Base-by-base conservation (phyloP, 169 alveolate species). In the Cryptosporidium sp. region DNA sequence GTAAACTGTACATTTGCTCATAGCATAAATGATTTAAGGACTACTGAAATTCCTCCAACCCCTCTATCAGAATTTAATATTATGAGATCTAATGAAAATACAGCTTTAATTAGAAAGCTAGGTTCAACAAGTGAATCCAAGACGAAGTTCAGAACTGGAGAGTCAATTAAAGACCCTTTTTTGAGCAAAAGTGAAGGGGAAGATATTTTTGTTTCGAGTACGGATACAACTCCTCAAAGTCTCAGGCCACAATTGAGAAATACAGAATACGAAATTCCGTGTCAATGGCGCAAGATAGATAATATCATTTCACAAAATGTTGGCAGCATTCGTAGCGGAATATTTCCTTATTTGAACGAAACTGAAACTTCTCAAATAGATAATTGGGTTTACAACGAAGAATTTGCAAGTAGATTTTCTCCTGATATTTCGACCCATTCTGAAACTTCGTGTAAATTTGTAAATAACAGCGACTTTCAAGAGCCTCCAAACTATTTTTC, bases 41-140 rank as follows among this genome's bases (percentile, higher is more conserved):
- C 89, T 5, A 80, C 89, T 7, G 89, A 80, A 23, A 80, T 80
- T 18, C 89, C 89, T 14, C 89, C 89, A 80, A 62, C 61, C 23
- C 89, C 89, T 14, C 51, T 80, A 3, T 61, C 56, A 31, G 89
- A 80, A 65, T 39, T 80, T 21, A 80, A 29, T 80, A 60, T 48
- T 23, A 23, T 51, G 33, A 80, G 45, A 21, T 52, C 89, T 42
- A 42, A 39, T 37, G 89, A 80, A 33, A 39, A 65, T 29, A 45
- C 73, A 7, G 44, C 75, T 10, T 35, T 53, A 45, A 80, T 80
- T 42, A 65, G 65, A 26, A 80, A 44, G 29, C 3, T 62, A 45
- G 67, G 53, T n/a, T 26, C 89, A 4, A 23, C 80, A 12, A 62
- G 33, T 48, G 75, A 80, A 39, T 60, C 70, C 6, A 80, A 45